Evolutionary conservation across 2,329 filamentous ascomycete genomes (phyloP), one percentile per base, ranked within the genome.

Genomic region (Chalaropsis ovoidea): DNA sequence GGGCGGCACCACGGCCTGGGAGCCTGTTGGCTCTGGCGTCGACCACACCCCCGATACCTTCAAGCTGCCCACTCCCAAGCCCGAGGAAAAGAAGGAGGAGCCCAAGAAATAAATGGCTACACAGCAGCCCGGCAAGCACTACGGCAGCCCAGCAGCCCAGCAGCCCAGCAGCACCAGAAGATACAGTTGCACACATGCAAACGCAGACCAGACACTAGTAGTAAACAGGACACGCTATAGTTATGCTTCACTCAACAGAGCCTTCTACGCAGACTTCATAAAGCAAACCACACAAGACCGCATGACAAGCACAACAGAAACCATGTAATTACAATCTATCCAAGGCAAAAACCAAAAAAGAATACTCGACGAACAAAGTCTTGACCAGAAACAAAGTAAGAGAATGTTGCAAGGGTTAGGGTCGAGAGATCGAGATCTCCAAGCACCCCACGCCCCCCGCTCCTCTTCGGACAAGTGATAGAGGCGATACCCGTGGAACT

Each of bases 51-150:
- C 93, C 35, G 89, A 94, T 73, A 82, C 77, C 74, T 97, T 97
- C 82, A 96, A 96, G 80, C 81, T 99, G 69, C 94, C 95, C 35
- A 96, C 89, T 61, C 89, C 94, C 64, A 95, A 96, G 80, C 93
- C 94, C 3, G 94, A 99, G 78, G 87, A 90, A 73, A 90, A 90
- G 81, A 86, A 88, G 75, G 89, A 92, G 76, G 89, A 93, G 78
- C 84, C 88, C 72, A 95, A 96, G 87, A 96, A 96, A 81, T 93
- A 90, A 78, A 73, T 1, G 54, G 15, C 27, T 42, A 61, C 41
- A 13, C 43, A 47, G 15, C 22, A 45, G 27, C 24, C 45, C n/a
- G 22, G 5, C 22, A 2, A 52, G 13, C 19, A 24, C 22, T 31
- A 31, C 31, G 3, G 6, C 6, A 3, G 31, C 31, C 24, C 35